These are phyloP conservation scores for Tricholoma sp. DNA, from an alignment of 768 basidiomycete genomes.

Conservation along the genomic window DNA sequence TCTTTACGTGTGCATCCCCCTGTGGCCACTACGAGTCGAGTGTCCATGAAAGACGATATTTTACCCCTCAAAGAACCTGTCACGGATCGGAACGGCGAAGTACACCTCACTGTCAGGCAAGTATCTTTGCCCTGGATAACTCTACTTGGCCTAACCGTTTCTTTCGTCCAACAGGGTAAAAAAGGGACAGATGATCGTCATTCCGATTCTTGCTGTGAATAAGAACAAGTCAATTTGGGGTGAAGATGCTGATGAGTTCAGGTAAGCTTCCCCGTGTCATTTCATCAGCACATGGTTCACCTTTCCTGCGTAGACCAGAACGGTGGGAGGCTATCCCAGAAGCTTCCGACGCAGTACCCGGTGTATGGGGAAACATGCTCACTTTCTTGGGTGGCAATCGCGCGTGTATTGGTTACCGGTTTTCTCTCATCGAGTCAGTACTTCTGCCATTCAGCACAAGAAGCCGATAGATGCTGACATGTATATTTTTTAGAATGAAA, in stretches of 20 bases:
- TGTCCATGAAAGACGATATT: constrained; percentile 47
- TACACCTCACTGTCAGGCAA: constrained; percentile 35
- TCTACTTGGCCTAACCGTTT: not conserved
- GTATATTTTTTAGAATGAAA: constrained; percentile 24
- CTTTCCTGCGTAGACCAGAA: constrained; percentile 51
- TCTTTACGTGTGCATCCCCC: constrained; percentile 53
- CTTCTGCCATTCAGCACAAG: not conserved
- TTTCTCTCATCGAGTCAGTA: constrained; percentile 50
- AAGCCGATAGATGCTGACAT: not conserved
- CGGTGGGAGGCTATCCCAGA: constrained; percentile 53
- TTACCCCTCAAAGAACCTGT: constrained; percentile 45
- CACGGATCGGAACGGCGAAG: constrained; percentile 35
- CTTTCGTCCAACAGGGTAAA: constrained; percentile 18
- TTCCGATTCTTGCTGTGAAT: constrained; percentile 54
- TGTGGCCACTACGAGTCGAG: constrained; percentile 36
- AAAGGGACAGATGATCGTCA: constrained; percentile 41
- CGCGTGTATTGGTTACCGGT: constrained; percentile 64
- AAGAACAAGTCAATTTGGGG: constrained; percentile 54
- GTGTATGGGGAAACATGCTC: constrained; percentile 55
- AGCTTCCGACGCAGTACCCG: constrained; percentile 41
- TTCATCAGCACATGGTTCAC: not conserved
- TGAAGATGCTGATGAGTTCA: constrained; percentile 56
- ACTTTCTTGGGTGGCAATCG: constrained; percentile 63
- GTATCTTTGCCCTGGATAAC: constrained; percentile 1
- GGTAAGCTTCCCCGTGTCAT: constrained; percentile 33